Conservation (phyloP, 1,139 yeast genomes). For the Hanseniaspora gamundiae region DNA sequence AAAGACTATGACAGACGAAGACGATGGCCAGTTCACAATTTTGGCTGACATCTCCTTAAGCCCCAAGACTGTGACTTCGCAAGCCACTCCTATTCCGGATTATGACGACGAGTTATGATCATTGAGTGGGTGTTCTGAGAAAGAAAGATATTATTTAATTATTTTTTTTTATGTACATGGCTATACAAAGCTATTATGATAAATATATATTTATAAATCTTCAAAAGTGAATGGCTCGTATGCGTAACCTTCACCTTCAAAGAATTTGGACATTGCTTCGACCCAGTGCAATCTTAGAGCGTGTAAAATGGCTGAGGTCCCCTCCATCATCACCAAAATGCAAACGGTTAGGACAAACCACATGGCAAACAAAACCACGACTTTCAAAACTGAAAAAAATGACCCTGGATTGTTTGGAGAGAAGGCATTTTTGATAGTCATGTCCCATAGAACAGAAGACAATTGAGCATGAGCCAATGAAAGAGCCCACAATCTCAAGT, state of each 20-base stretch:
- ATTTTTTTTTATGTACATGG: too few relatives aligned
- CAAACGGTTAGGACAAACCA: conserved; percentile 68
- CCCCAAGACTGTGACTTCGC: not conserved
- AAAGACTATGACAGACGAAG: not conserved
- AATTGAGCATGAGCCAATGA: conserved; percentile 71
- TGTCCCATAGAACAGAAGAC: conserved; percentile 63
- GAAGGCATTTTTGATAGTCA: conserved; percentile 57
- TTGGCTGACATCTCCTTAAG: not conserved
- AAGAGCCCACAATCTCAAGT: conserved; percentile 67
- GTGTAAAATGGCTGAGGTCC: conserved; percentile 80
- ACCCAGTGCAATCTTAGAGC: conserved; percentile 81
- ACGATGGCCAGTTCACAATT: not conserved
- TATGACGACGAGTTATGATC: not conserved
- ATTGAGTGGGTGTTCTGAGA: not conserved
- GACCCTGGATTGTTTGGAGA: conserved; percentile 27
- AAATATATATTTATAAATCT: not conserved
- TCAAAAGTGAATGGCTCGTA: conserved; percentile 57
- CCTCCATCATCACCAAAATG: conserved; percentile 72
- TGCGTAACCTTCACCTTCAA: conserved; percentile 69
- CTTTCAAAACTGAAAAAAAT: conserved; percentile 22
- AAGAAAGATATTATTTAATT: too few relatives aligned
- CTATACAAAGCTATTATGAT: too few relatives aligned
- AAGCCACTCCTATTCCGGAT: not conserved
- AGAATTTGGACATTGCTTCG: conserved; percentile 75
- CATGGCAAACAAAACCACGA: conserved; percentile 48